Evolutionary conservation across 768 basidiomycete species (phyloP).

Genomic region (Rhodocollybia butyracea): DNA sequence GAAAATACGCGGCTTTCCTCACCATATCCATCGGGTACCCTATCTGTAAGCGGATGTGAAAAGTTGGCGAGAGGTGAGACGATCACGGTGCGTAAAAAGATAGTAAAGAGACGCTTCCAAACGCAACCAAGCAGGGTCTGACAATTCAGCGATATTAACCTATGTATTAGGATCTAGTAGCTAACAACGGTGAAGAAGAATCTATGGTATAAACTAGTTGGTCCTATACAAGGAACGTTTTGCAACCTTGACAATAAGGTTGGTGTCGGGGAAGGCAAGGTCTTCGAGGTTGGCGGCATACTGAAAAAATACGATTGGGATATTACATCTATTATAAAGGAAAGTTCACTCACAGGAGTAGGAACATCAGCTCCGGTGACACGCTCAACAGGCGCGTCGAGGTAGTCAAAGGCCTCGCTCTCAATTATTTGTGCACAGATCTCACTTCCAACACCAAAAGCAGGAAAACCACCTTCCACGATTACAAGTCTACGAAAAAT

Average conservation of each 20-base stretch:
- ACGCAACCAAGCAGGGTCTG: too few species aligned
- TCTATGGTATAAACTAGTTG: constrained; percentile 46
- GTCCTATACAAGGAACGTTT: constrained; percentile 90
- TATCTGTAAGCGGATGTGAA: too few species aligned
- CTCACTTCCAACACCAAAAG: constrained; percentile 97
- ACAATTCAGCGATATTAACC: background rate
- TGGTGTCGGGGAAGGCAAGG: constrained; percentile 91
- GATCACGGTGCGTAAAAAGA: too few species aligned
- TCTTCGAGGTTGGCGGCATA: constrained; percentile 89
- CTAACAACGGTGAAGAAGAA: background rate
- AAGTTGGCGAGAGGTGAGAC: too few species aligned
- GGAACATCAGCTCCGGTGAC: constrained; percentile 97
- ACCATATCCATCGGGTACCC: too few species aligned
- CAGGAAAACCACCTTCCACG: constrained; percentile 98
- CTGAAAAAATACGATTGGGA: constrained; percentile 33
- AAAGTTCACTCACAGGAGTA: constrained; percentile 69
- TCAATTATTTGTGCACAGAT: constrained; percentile 97
- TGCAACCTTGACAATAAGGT: constrained; percentile 89
- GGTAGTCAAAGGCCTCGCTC: constrained; percentile 96
- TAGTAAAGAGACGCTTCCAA: too few species aligned
- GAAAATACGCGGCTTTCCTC: too few species aligned
- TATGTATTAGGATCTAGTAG: background rate
- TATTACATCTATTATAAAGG: constrained; percentile 3
- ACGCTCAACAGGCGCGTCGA: constrained; percentile 97
- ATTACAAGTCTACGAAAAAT: constrained; percentile 65